Base-by-base conservation (phyloP, 441 rosid species). In the Erodium texanum region DNA sequence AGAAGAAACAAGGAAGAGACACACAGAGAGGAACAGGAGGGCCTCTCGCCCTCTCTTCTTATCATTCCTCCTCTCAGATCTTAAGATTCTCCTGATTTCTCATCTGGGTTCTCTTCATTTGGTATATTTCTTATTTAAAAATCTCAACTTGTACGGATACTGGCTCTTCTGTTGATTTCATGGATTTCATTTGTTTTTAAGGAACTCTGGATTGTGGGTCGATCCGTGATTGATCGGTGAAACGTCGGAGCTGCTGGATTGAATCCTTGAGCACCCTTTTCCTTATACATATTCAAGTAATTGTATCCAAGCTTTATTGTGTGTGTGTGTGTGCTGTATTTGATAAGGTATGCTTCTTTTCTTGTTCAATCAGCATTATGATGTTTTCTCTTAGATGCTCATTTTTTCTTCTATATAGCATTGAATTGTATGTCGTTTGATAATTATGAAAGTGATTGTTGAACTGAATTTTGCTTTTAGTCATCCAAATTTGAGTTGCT, bases 31-130 rank as follows among this genome's bases (percentile, higher is more conserved):
- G 73, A 70, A 71, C 76, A 75, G 73, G 87, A 81, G 88, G 88
- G 84, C 84, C 82, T 81, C 78, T 79, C 75, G 79, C 81, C 75
- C 90, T 82, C 78, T 77, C 70, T 70, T 75, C 81, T 80, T 85
- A 59, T 77, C 74, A 79, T 83, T 82, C 75, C 69, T 74, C 78
- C 66, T 74, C 81, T 76, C 79, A 80, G 84, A 79, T 89, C 76
- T 74, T 77, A 79, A 54, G 86, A 76, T 82, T 83, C 82, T 77
- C 68, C 70, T 72, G 11, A 58, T 69, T 75, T 79, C 72, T 73
- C 81, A 76, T 82, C 76, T 78, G 79, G 76, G 69, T 77, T 82
- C 74, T 74, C 19, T 65, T 66, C 63, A 70, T 73, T 73, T 73
- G 85, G 82, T 86, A 78, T 32, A 10, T 66, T 77, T 50, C 43